A percentile compares a stretch with the other conserved stretches of the same genome.
Conservation (phyloP, 345 rosid genomes). For the rapeseed (Brassica napus) region DNA sequence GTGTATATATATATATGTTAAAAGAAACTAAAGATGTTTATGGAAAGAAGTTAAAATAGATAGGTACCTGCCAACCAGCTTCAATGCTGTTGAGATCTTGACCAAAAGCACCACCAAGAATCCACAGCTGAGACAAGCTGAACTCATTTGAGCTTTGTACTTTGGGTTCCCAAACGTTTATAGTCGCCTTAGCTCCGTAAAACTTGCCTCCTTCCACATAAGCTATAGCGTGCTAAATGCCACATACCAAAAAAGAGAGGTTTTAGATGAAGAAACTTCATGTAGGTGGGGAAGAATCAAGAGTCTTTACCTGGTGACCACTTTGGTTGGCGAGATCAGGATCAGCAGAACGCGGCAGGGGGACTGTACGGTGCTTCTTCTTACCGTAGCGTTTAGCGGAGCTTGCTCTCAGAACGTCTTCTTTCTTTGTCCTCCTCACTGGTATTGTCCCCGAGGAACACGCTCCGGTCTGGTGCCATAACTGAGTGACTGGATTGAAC, state of each 20-base stretch:
- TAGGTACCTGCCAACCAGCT: constrained; percentile 75
- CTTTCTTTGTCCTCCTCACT: constrained; percentile 59
- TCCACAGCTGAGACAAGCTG: constrained; percentile 76
- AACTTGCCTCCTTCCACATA: constrained; percentile 68
- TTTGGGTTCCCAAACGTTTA: constrained; percentile 77
- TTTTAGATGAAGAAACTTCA: constrained; percentile 10
- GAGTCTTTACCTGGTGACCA: constrained; percentile 48
- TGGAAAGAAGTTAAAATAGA: not conserved
- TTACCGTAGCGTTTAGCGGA: constrained; percentile 57
- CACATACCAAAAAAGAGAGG: constrained; percentile 9
- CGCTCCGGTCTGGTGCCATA: constrained; percentile 59
- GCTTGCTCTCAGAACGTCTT: constrained; percentile 62
- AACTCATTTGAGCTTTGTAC: constrained; percentile 65
- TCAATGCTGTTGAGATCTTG: constrained; percentile 79
- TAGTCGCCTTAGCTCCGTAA: constrained; percentile 68
- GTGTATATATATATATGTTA: not conserved
- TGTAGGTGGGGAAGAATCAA: not conserved
- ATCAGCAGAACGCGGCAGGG: constrained; percentile 59
- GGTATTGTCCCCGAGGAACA: constrained; percentile 70
- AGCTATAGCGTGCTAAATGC: constrained; percentile 60
- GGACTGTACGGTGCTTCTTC: constrained; percentile 57
- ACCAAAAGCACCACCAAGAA: constrained; percentile 70
- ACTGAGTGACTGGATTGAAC: constrained; percentile 40
- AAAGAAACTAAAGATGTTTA: not conserved
- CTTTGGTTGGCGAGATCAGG: constrained; percentile 51